Base-by-base conservation (phyloP, 805 yeast species). In the Debaryomyces tyrocola region DNA sequence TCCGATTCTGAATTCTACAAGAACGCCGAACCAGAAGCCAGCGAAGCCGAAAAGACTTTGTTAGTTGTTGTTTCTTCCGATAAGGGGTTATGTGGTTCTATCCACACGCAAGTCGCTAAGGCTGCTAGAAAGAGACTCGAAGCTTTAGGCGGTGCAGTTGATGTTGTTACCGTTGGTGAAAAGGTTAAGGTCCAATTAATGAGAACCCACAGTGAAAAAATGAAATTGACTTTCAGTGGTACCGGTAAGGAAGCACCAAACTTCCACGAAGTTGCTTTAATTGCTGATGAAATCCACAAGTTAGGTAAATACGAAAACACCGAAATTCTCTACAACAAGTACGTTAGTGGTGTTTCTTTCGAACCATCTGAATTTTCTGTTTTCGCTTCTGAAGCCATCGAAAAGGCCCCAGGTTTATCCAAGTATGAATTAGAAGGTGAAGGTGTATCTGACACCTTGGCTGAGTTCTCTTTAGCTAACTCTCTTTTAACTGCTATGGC, bases 51-150 rank as follows among this genome's bases (percentile, higher is more conserved):
- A 63, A 87, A 85, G 74, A 82, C 87, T 55, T 82, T 94, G 66
- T 73, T 92, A 58, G 78, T 92, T 64, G 97, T 91, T 48, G 83
- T 90, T 54, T 86, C 98, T 41, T 90, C 97, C 50, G 99, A 94
- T 78, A 94, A 94, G 79, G 99, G 99, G 67, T 82, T 94, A 63
- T 94, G 99, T 82, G 99, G 99, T 62, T 91, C 98, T 40, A 90
- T 94, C 66, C 99, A 94, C 78, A 83, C 99, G 44, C 96, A 89
- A 76, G 75, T 92, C 60, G 87, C 97, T 60, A 90, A 92, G 76
- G 83, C 87, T 53, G 87, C 96, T 51, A 89, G 95, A 76, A 65
- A 58, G 54, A 82, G 83, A 74, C 64, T 84, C 47, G 75, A 63
- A 29, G 86, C 79, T 60, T 69, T 78, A 61, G 82, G 87, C 57